Evolutionary conservation across 2,329 filamentous ascomycete genomes (phyloP), one percentile per base, ranked within the genome.

Genomic region (Coniochaeta prunicola): DNA sequence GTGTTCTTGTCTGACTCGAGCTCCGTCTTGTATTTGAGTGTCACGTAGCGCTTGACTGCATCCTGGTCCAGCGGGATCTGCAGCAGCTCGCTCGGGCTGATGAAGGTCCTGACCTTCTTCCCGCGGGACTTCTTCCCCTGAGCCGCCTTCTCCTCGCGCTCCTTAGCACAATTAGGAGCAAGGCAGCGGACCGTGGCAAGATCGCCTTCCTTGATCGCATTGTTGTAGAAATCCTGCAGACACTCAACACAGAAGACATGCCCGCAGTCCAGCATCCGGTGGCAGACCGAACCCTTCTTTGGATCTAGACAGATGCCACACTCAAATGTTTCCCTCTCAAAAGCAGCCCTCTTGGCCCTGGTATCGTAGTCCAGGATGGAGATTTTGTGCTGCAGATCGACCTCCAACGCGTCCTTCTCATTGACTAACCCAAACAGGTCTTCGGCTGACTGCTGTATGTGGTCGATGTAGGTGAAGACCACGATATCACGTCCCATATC

Each of bases 171-270:
- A 59, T 84, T 83, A 0, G 91, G 91, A 13, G 87, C 82, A 31
- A 96, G 78, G 68, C 94, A 99, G 62, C 87, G 88, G 31, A 99
- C 87, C 8, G 84, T 83, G 55, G 85, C 80, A 19, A 99, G 78
- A 66, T 96, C 88, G 1, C 94, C 94, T 68, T 96, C 90, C 0
- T 79, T 85, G 66, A 99, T 97, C 64, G 91, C 92, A 63, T 86
- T 87, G 65, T 88, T 91, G 79, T 96, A 97, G 65, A 93, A 97
- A 66, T 93, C 91, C 62, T 90, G 88, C 2, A 99, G 78, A 68
- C 94, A 99, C n/a, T 84, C 73, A 19, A 88, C 76, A 71, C 94
- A 99, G 69, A 97, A 99, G 38, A 97, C 91, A 70, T 99, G 93
- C 0, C 85, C 86, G 71, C 94, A 99, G 60, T 88, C 85, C 53